These are phyloP conservation scores for Hypsizygus marmoreus DNA, from an alignment of 768 basidiomycete genomes.

Conservation along the genomic window DNA sequence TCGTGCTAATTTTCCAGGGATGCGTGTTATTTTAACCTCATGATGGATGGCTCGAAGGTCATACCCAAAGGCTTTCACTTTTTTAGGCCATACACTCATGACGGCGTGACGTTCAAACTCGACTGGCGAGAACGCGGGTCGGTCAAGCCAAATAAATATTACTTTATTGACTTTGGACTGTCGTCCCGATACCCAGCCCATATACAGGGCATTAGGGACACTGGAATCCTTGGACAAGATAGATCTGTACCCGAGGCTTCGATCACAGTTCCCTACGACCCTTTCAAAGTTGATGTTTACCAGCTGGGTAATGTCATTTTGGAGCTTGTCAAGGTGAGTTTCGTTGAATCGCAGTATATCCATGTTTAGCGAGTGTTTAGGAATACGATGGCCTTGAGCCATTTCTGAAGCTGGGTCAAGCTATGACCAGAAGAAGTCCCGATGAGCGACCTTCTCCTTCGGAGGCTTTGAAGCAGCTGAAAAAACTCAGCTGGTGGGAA, in stretches of 20 bases:
- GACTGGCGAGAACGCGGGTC: conserved; percentile 5
- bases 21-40: too few relatives aligned
- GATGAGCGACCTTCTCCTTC: conserved; percentile 4
- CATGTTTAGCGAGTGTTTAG: background rate
- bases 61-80: too few relatives aligned
- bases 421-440: conserved; percentile 6
- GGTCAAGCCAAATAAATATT: background rate
- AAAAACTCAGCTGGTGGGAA: background rate
- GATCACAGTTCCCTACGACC: background rate
- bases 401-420: background rate
- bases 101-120: too few relatives aligned
- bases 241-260: background rate
- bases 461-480: background rate
- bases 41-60: too few relatives aligned
- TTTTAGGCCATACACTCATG: too few relatives aligned
- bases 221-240: conserved; percentile 2
- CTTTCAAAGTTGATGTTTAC: conserved; percentile 8
- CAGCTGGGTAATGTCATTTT: conserved; percentile 2
- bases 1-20: too few relatives aligned
- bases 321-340: background rate
- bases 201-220: background rate
- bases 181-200: background rate
- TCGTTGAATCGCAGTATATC: background rate
- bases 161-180: conserved; percentile 6
- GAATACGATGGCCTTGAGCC: conserved; percentile 5